Conservation (phyloP, 371 early-diverging fungal species). For the Rhizopus stolonifer region DNA sequence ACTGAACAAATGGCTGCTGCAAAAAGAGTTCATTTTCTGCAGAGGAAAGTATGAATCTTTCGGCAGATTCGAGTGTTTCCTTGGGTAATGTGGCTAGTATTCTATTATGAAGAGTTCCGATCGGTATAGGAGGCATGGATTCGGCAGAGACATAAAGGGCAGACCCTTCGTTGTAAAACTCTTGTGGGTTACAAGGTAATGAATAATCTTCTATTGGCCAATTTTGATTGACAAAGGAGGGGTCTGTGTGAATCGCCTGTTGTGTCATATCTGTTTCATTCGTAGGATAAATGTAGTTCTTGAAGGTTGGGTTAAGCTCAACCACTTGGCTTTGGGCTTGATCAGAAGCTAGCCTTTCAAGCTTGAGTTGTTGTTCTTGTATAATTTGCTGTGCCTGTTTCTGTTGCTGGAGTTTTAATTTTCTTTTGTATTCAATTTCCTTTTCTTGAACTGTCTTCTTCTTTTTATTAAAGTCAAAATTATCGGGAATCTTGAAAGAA, state of each 20-base stretch:
- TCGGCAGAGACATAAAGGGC: slow-evolving; percentile 30
- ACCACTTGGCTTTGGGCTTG: slow-evolving; percentile 45
- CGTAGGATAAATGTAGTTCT: slow-evolving; percentile 3
- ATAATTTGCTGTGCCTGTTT: slow-evolving; percentile 16
- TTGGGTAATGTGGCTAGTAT: slow-evolving; percentile 34
- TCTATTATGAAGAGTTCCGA: slow-evolving; percentile 33
- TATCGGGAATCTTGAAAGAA: slow-evolving; percentile 21
- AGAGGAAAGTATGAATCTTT: slow-evolving; percentile 18
- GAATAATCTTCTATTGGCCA: background rate
- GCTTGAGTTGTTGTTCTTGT: no score
- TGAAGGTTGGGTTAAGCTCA: slow-evolving; percentile 42
- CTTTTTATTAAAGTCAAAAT: slow-evolving; percentile 27
- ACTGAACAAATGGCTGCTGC: slow-evolving; percentile 9
- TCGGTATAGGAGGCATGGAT: slow-evolving; percentile 28
- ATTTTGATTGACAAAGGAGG: background rate
- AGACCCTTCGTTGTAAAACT: slow-evolving; percentile 1
- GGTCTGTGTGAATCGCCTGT: background rate
- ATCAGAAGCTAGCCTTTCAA: slow-evolving; percentile 45
- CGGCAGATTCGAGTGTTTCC: slow-evolving; percentile 36
- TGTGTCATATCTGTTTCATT: background rate
- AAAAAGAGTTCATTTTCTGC: background rate
- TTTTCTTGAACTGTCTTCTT: slow-evolving; percentile 7
- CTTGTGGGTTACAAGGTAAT: background rate
- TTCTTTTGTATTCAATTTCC: slow-evolving; percentile 17
- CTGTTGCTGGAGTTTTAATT: slow-evolving; percentile 21